Percentiles rank a stretch among this genome's conserved stretches.
These are phyloP conservation scores for Boeremia lycopersici DNA, from an alignment of 2,329 filamentous ascomycete genomes.

Conservation along the genomic window DNA sequence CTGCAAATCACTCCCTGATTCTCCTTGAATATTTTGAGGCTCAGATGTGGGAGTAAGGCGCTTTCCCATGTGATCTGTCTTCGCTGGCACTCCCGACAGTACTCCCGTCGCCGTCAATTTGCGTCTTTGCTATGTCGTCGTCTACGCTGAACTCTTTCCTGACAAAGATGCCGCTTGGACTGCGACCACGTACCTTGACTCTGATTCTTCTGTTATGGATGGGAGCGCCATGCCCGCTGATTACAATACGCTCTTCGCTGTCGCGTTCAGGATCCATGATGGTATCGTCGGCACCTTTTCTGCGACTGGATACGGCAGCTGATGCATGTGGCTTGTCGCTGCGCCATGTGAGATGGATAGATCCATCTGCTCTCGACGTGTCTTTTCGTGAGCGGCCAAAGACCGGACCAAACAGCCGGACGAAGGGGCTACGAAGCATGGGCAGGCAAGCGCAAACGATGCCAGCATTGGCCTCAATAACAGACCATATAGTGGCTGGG, in stretches of 20 bases:
- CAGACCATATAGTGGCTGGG: conserved; percentile 32
- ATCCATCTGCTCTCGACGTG: conserved; percentile 4
- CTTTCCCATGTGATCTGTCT: conserved; percentile 20
- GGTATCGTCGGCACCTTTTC: conserved; percentile 9
- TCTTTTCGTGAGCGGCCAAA: conserved; percentile 21
- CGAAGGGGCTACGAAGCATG: conserved; percentile 32
- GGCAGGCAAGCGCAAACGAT: conserved; percentile 31
- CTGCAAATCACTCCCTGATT: background rate
- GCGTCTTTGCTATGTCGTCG: conserved; percentile 12
- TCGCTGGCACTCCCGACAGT: conserved; percentile 18
- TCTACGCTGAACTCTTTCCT: conserved; percentile 29
- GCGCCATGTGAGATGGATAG: conserved; percentile 20
- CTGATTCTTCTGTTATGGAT: background rate
- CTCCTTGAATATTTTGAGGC: background rate
- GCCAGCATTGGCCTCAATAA: conserved; percentile 34
- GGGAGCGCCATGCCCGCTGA: background rate
- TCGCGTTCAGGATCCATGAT: conserved; percentile 21
- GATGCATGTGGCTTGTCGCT: conserved; percentile 12
- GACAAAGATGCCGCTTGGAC: conserved; percentile 25
- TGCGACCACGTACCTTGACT: conserved; percentile 6
- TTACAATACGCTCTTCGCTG: conserved; percentile 24
- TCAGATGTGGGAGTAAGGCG: conserved; percentile 23
- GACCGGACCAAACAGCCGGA: conserved; percentile 29
- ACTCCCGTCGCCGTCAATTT: conserved; percentile 15
- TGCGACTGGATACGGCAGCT: conserved; percentile 12